phyloP scores from a whole-genome alignment of 148 eudicot species.

The Camellia japonica region DNA sequence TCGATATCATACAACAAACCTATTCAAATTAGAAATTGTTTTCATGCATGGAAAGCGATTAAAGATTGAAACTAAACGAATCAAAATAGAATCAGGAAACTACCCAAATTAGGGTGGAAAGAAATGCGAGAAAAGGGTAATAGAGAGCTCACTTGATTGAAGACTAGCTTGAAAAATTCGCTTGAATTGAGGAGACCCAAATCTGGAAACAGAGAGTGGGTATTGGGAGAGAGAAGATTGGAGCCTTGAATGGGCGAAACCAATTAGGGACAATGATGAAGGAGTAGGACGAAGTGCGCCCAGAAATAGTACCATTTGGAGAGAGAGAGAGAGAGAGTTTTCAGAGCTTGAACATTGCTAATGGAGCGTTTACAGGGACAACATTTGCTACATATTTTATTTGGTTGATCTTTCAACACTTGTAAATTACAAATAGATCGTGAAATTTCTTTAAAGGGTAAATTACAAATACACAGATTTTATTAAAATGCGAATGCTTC shows the following conservation, averaged over 20 bases:
- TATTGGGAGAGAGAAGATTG: constrained; percentile 30
- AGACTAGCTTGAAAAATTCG: constrained; percentile 38
- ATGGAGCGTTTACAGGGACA: not conserved
- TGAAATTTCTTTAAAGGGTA: too few species aligned
- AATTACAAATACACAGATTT: too few species aligned
- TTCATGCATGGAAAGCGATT: not conserved
- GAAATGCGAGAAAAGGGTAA: constrained; percentile 1
- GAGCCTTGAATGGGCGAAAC: constrained; percentile 41
- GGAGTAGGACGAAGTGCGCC: constrained; percentile 50
- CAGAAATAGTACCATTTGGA: constrained; percentile 30
- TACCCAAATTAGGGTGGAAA: not conserved
- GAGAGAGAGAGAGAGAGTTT: constrained; percentile 5
- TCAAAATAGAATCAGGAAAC: not conserved
- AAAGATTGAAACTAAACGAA: not conserved
- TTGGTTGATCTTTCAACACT: too few species aligned
- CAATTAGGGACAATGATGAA: constrained; percentile 12
- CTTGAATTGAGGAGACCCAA: constrained; percentile 29
- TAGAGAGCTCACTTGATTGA: constrained; percentile 42
- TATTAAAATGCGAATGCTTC: too few species aligned
- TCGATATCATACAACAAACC: not conserved
- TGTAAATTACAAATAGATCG: too few species aligned
- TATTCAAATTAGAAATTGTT: too few species aligned
- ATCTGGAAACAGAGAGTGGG: constrained; percentile 30
- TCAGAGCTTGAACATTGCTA: not conserved
- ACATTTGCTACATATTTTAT: not conserved